Conservation (phyloP, 169 alveolate species). For the Cryptosporidium parvum region DNA sequence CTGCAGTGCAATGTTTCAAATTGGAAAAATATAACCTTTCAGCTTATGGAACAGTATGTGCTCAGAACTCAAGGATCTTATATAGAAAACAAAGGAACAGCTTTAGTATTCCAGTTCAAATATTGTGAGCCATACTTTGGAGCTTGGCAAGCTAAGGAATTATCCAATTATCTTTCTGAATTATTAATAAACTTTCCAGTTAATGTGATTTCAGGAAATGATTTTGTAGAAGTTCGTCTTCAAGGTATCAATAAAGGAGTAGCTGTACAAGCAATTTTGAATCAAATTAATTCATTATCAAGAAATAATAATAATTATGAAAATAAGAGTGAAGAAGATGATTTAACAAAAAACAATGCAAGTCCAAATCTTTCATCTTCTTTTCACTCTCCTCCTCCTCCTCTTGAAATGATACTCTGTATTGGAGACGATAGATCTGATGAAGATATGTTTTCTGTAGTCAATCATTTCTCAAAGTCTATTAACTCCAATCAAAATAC, state of each 20-base stretch:
- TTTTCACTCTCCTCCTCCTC: background rate
- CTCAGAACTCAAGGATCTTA: slow-evolving; percentile 89
- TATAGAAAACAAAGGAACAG: slow-evolving; percentile 86
- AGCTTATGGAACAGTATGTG: slow-evolving; percentile 83
- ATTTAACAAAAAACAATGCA: too few species aligned
- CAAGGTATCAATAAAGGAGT: slow-evolving; percentile 54
- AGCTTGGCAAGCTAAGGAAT: slow-evolving; percentile 87
- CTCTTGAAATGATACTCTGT: slow-evolving; percentile 44
- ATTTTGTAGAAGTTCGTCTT: slow-evolving; percentile 59
- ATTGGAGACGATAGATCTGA: slow-evolving; percentile 68
- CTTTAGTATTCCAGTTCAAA: slow-evolving; percentile 87
- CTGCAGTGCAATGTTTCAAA: slow-evolving; percentile 59
- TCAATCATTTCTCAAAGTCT: background rate
- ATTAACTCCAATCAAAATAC: background rate
- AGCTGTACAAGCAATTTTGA: slow-evolving; percentile 31
- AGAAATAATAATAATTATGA: background rate
- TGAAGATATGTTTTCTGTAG: slow-evolving; percentile 63
- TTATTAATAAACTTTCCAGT: slow-evolving; percentile 77
- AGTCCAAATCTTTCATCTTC: background rate
- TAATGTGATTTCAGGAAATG: slow-evolving; percentile 75
- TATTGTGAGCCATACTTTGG: slow-evolving; percentile 90
- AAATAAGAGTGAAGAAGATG: background rate
- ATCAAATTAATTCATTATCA: slow-evolving; percentile 7
- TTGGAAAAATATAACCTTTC: slow-evolving; percentile 81
- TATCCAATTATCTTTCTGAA: slow-evolving; percentile 77